Base-by-base conservation (phyloP, 2,329 filamentous ascomycete species). In the Penicillium brevicompactum region DNA sequence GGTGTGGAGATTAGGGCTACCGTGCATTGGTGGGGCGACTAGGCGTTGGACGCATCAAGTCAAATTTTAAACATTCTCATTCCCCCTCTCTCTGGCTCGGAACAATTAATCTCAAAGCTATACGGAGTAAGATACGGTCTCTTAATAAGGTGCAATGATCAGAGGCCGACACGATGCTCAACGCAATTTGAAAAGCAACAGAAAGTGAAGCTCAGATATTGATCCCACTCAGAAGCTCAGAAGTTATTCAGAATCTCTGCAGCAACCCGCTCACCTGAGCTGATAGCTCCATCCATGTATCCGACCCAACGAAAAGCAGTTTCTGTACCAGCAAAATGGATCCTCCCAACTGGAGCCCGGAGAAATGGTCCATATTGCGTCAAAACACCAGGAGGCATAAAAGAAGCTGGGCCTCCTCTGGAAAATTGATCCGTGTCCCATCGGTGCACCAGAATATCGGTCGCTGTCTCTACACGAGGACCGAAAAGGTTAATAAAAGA, bases 241-340 rank as follows among this genome's bases (percentile, higher is more conserved):
- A 24, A 50, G 27, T 21, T 13, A 11, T 9, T 11, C 22, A 49
- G 14, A 21, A 60, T 49, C 50, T 60, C 56, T 22, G 40, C 38
- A 16, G 56, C 56, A 63, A 34, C 61, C 27, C 53, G 16, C 30
- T 60, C 59, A 7, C 65, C 66, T 4, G 63, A 56, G 30, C 63
- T 52, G 16, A 68, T 55, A 7, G 66, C 66, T 5, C 64, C 66
- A 45, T 67, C 64, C 61, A 68, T 68, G 37, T 65, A 67, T 8
- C 65, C 66, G 21, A 52, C 42, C 66, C 66, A 68, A 38, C 59
- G 63, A 14, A 48, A 31, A 7, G 58, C 54, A 11, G 61, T 49
- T 48, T 68, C 66, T 2, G 66, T 68, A 1, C 66, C 66, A 14
- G 66, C 66, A 56, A 65, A 68, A 53, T 64, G 54, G 16, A 68